Percentiles rank a stretch among this genome's conserved stretches.
Evolutionary conservation across 2,329 filamentous ascomycete species (phyloP).

Genomic region (Alternaria brassicae): DNA sequence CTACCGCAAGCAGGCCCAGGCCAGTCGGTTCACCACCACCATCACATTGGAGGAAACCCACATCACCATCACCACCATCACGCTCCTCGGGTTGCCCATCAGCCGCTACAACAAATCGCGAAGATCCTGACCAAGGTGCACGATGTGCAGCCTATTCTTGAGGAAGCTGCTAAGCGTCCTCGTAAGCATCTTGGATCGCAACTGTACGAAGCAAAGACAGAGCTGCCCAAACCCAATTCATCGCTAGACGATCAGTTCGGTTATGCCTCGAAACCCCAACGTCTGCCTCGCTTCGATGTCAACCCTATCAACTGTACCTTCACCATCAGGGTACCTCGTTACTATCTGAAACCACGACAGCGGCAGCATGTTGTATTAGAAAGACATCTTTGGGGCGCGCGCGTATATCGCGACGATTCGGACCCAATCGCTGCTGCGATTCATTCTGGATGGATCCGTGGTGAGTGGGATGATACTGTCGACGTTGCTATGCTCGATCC

Average conservation of each 20-base stretch:
- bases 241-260: slow-evolving; percentile 62
- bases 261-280: slow-evolving; percentile 68
- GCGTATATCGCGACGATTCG: slow-evolving; percentile 94
- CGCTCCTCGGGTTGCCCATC: slow-evolving; percentile 35
- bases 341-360: slow-evolving; percentile 72
- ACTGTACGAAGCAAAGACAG: slow-evolving; percentile 75
- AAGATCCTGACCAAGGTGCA: slow-evolving; percentile 72
- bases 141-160: slow-evolving; percentile 64
- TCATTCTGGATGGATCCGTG: slow-evolving; percentile 89
- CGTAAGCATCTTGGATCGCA: slow-evolving; percentile 84
- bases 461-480: slow-evolving; percentile 82
- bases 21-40: slow-evolving; percentile 46
- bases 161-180: slow-evolving; percentile 72
- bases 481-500: slow-evolving; percentile 71
- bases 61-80: slow-evolving; percentile 48
- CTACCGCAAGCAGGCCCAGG: slow-evolving; percentile 40
- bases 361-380: slow-evolving; percentile 84
- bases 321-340: slow-evolving; percentile 83
- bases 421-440: slow-evolving; percentile 93
- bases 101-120: slow-evolving; percentile 46
- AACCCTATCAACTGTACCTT: slow-evolving; percentile 85
- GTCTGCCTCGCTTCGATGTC: slow-evolving; percentile 76
- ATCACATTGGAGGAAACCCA: slow-evolving; percentile 49
- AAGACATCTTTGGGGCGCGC: slow-evolving; percentile 87
- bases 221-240: slow-evolving; percentile 52